Evolutionary conservation across 2,329 filamentous ascomycete species (phyloP), one percentile per base, ranked within the genome.

Genomic region (Albophoma yamanashiensis): DNA sequence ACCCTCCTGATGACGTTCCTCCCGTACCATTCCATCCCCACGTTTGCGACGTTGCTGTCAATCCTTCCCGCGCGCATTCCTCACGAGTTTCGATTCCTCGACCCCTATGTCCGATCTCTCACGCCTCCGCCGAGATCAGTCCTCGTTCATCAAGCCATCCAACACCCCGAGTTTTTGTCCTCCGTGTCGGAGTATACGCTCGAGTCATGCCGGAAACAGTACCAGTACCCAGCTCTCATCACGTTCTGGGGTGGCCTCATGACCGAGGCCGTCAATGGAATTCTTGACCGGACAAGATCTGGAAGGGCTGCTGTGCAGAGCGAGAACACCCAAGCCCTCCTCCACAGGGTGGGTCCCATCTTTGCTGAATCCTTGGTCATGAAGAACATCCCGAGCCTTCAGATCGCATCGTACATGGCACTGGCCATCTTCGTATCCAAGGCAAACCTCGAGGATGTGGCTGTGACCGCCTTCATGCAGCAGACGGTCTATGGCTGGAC

Each of bases 241-340:
- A 88, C 90, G 0, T 97, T 99, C 71, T 99, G 94, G 93, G 91
- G 89, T 5, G 89, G 91, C 55, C 80, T 97, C 58, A 87, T 89
- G 71, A 91, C 91, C 0, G 92, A 99, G 74, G 87, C 92, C 14
- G 82, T 95, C 61, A 89, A 90, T 63, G 88, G 86, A 38, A 91
- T 94, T 78, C 76, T 97, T 61, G 91, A 96, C 67, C 83, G 82
- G 59, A 82, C 86, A 62, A 85, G 84, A 65, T 92, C 91, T 1
- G 92, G 92, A 58, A 82, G 91, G 64, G 82, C 82, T 64, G 84
- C 86, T 62, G 81, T 95, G 5, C 89, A 96, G 72, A 82, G 83
- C 66, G 88, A 94, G 68, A 89, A 91, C 66, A 87, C 92, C 65
- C 89, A 96, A 69, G 86, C 89, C 17, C 77, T 97, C 17, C 77